Conservation (phyloP, 441 rosid species). For the Macaranga tanarius region DNA sequence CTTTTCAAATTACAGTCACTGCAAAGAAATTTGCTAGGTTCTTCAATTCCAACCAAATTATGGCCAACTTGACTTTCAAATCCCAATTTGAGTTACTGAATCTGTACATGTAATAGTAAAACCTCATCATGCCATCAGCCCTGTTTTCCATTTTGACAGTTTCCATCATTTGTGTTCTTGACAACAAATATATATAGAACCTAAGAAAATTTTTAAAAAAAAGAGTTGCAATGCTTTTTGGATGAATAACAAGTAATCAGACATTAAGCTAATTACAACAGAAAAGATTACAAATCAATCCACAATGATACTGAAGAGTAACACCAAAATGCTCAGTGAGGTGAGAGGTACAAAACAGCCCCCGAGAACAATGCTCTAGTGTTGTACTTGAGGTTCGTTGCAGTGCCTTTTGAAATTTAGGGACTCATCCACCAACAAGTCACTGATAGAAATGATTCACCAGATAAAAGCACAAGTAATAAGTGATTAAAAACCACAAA, state of each 20-base stretch:
- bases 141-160: neutral
- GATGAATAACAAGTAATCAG: neutral
- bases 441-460: conserved; percentile 38
- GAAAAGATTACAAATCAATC: neutral
- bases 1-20: too few species aligned
- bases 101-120: too few species aligned
- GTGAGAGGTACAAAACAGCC: neutral
- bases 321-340: neutral
- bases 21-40: too few species aligned
- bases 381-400: conserved; percentile 63
- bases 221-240: neutral
- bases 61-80: too few species aligned
- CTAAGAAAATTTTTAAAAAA: neutral
- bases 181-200: too few species aligned
- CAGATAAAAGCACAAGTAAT: conserved; percentile 2
- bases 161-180: neutral
- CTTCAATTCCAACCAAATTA: too few species aligned
- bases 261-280: conserved; percentile 8
- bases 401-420: conserved; percentile 74
- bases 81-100: too few species aligned
- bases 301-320: too few species aligned
- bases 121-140: neutral
- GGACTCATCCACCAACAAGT: conserved; percentile 66
- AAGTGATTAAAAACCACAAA: neutral
- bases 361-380: conserved; percentile 27